These are phyloP conservation scores for Penicillium cataractarum DNA, from an alignment of 495 filamentous ascomycete species.

Conservation along the genomic window DNA sequence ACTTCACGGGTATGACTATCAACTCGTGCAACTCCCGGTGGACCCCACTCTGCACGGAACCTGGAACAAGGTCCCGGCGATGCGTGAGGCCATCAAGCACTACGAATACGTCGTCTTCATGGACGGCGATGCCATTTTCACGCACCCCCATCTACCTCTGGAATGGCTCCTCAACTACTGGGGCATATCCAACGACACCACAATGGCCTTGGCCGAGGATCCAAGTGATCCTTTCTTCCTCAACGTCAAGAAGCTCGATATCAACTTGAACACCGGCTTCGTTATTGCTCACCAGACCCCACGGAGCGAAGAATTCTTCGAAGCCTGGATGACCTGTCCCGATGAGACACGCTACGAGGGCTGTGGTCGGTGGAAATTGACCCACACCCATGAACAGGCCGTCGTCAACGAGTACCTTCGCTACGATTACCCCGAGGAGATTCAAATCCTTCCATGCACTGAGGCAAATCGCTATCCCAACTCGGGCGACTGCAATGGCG, in stretches of 20 bases:
- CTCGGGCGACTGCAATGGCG: background rate
- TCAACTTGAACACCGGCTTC: background rate
- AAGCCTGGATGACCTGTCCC: background rate
- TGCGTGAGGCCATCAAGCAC: background rate
- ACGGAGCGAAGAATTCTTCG: background rate
- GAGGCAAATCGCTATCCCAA: background rate
- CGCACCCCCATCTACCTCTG: background rate
- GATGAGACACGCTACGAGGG: background rate
- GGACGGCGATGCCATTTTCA: background rate
- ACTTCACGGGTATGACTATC: background rate
- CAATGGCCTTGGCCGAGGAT: background rate
- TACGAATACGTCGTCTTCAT: background rate
- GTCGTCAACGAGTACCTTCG: background rate
- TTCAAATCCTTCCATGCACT: background rate
- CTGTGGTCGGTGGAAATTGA: background rate
- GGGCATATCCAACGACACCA: background rate
- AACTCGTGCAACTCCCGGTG: background rate
- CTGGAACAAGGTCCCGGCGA: background rate
- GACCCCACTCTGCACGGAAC: background rate
- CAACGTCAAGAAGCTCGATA: background rate
- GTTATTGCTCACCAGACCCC: background rate
- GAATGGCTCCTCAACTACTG: conserved; percentile 1
- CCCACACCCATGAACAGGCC: background rate
- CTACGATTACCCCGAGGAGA: background rate
- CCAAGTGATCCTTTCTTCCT: background rate